phyloP scores from a whole-genome alignment of 2,329 filamentous ascomycete genomes.

The Periconia sp. region DNA sequence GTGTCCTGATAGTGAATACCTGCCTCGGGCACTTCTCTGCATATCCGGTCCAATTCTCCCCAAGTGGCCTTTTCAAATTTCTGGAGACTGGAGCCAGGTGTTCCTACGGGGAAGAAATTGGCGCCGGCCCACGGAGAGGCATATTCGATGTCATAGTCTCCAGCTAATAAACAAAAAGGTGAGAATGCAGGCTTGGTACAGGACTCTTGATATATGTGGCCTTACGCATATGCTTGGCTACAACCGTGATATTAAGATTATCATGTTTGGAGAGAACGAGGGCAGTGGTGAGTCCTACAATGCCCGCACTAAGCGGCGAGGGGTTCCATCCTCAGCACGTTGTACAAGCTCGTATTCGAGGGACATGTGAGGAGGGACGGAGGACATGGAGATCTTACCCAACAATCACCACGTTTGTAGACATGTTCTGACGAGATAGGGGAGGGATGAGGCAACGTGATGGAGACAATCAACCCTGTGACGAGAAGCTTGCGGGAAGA shows the following conservation, averaged over 20 bases:
- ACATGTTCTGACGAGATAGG: conserved; percentile 2
- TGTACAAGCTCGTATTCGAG: background rate
- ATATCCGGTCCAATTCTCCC: conserved; percentile 47
- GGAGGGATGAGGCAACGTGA: background rate
- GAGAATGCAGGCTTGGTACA: background rate
- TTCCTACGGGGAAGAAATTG: conserved; percentile 66
- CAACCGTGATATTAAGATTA: conserved; percentile 64
- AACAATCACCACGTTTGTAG: conserved; percentile 49
- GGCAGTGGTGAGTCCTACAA: conserved; percentile 67
- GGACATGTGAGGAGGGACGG: background rate
- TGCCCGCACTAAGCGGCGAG: conserved; percentile 57
- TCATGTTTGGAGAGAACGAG: conserved; percentile 61
- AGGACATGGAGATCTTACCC: conserved; percentile 42
- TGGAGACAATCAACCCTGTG: background rate
- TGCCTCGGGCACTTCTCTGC: conserved; percentile 69
- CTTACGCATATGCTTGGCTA: conserved; percentile 78
- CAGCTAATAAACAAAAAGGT: conserved; percentile 46
- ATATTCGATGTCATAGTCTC: conserved; percentile 90
- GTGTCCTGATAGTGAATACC: conserved; percentile 73
- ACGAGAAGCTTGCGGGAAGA: background rate
- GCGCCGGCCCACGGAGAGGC: conserved; percentile 86
- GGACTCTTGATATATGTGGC: background rate
- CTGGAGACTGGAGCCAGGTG: conserved; percentile 42
- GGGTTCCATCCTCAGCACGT: conserved; percentile 10
- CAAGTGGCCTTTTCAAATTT: conserved; percentile 49